Evolutionary conservation across 495 filamentous ascomycete species (phyloP).

Genomic region (Aspergillus asperescens): DNA sequence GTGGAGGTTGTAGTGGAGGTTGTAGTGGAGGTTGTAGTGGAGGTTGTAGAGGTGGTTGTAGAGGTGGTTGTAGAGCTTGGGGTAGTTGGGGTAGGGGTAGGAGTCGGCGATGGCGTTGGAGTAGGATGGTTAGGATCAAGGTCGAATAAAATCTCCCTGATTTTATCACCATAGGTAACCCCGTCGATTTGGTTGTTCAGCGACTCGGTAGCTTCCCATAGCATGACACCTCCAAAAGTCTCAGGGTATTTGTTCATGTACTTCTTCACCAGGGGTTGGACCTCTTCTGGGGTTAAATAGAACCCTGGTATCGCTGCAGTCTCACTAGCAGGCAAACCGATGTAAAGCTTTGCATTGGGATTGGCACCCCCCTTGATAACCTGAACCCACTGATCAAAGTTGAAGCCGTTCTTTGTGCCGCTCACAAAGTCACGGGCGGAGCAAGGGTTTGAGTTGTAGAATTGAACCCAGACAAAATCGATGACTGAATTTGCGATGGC

Average conservation of each 20-base stretch:
- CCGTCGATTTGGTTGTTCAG: conserved; percentile 43
- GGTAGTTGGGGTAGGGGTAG: conserved; percentile 14
- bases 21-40: conserved; percentile 14
- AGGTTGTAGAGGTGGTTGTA: conserved; percentile 14
- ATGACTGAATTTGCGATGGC: conserved; percentile 47
- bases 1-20: neutral
- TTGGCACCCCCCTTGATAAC: conserved; percentile 56
- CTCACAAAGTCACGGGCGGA: conserved; percentile 44
- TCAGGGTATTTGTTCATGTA: conserved; percentile 46
- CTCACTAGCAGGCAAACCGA: conserved; percentile 55
- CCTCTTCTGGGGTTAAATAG: conserved; percentile 48
- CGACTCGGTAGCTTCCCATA: conserved; percentile 63
- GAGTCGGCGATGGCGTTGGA: conserved; percentile 20
- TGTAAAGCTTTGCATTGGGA: conserved; percentile 54
- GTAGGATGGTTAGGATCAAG: conserved; percentile 26
- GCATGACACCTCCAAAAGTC: conserved; percentile 64
- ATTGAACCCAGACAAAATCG: conserved; percentile 67
- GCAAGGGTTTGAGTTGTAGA: conserved; percentile 60
- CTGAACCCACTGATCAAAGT: conserved; percentile 59
- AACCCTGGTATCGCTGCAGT: conserved; percentile 27
- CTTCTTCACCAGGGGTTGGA: conserved; percentile 41
- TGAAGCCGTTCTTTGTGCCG: conserved; percentile 50
- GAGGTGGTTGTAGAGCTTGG: conserved; percentile 15
- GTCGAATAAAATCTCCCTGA: conserved; percentile 39
- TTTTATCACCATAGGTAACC: conserved; percentile 37